A percentile compares a stretch with the other conserved stretches of the same genome.
Conservation (phyloP, 345 rosid species). For the Acer campestre region DNA sequence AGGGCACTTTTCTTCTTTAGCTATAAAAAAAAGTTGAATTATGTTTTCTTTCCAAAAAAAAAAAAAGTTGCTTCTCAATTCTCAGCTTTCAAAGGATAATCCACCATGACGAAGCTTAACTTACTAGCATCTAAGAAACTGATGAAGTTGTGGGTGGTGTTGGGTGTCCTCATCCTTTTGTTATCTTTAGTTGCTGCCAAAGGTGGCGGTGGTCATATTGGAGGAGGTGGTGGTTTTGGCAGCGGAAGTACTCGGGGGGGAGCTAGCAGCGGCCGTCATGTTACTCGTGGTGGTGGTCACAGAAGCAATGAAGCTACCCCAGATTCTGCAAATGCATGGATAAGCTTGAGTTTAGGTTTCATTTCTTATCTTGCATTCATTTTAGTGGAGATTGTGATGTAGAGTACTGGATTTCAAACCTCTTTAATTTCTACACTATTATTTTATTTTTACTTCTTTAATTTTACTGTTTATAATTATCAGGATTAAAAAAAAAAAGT, state of each 20-base stretch:
- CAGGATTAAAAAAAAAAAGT: too few relatives aligned
- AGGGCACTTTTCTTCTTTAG: too few relatives aligned
- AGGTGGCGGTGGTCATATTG: neutral
- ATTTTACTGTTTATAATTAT: too few relatives aligned
- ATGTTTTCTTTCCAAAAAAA: too few relatives aligned
- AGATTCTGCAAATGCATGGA: neutral
- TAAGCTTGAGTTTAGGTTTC: neutral
- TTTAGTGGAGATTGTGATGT: neutral
- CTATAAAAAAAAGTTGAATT: too few relatives aligned
- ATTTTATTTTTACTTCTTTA: too few relatives aligned
- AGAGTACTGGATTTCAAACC: too few relatives aligned
- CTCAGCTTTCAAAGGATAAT: too few relatives aligned
- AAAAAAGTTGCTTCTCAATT: too few relatives aligned
- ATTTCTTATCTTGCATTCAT: neutral
- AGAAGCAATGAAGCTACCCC: neutral
- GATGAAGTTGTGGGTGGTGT: neutral
- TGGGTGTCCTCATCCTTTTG: neutral
- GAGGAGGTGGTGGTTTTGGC: neutral
- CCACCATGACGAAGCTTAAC: neutral
- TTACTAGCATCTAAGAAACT: neutral
- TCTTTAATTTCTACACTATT: too few relatives aligned
- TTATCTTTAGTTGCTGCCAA: neutral
- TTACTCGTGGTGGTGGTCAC: too few relatives aligned
- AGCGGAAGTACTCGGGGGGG: neutral
- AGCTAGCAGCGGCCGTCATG: neutral